Evolutionary conservation across 495 filamentous ascomycete genomes (phyloP), one percentile per base, ranked within the genome.

Genomic region (Penicillium argentinense): DNA sequence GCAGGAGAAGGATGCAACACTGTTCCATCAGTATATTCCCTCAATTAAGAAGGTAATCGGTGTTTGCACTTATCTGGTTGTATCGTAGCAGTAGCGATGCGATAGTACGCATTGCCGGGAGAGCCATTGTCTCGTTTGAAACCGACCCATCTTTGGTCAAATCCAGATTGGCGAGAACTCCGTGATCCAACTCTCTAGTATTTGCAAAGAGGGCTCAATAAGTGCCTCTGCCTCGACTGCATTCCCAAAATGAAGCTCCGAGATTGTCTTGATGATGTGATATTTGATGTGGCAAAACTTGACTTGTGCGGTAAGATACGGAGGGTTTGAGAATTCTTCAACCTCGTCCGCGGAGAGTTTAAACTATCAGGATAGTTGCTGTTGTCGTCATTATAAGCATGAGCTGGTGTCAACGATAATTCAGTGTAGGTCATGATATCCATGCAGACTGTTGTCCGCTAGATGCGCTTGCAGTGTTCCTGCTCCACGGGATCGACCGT

Each of bases 381-480:
- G 2, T 42, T 32, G 7, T 24, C 17, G 1, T 52, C 39, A 21
- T 33, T 0, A 2, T 21, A 5, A 23, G 12, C 11, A 14, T 32
- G 19, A 17, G 48, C 14, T 2, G 48, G 48, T 4, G 36, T 11
- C n/a, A 51, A 36, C 11, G 28, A 36, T 26, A 40, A 17, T 27
- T 56, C 38, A 9, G 39, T 56, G 22, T 48, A 42, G 1, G 53
- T 56, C 48, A 56, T 51, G 11, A 24, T n/a, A 25, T 56, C 53
- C 5, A 54, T 33, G 22, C 43, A 56, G 32, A 29, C 37, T 9
- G 48, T 29, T 12, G 53, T 44, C 53, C 53, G 52, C 48, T 48
- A 56, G 16, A 56, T 43, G 9, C 53, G 53, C 25, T 52, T 51
- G 8, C 32, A n/a, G 25, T 56, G 53, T 36, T 56, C 53, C 12